Base-by-base conservation (phyloP, 345 rosid genomes). In the Citrus medica region DNA sequence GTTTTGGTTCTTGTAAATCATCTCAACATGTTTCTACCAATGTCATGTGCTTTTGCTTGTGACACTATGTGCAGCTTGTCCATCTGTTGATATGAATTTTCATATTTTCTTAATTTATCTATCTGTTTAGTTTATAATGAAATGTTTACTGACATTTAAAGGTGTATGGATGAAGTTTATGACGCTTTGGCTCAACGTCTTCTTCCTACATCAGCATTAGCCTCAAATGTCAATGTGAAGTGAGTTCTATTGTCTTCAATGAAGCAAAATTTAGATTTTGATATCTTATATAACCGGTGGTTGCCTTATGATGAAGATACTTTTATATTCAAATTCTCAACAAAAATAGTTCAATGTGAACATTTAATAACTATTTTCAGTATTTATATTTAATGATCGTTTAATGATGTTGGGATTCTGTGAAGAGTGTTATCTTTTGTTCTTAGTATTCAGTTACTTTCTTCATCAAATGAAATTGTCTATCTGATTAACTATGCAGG, bases 81-180 rank as follows among this genome's bases (percentile, higher is more conserved):
- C 66, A 4, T 37, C 9, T 40, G 37, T 53, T n/a, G 56, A 30
- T 46, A 13, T 46, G 51, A 46, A 16, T 46, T 46, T 42, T 24
- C 37, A 53, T 79, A 5, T 53, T 27, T 58, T 67, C 17, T 27
- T 48, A 2, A 51, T 21, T 19, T 35, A 30, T 30, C n/a, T 63
- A 2, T 79, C 19, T 22, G 6, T 42, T 32, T 46, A 55, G 25
- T 61, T 74, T 69, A 38, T 61, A 28, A 33, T 76, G 21, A 21
- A 24, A 63, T 46, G 24, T 73, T n/a, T 33, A 56, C 28, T 35
- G 33, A 17, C 32, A 3, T 69, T 75, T 68, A 72, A 84, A 94
- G 99, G 67, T 83, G 85, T 78, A 94, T 96, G 98, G 88, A 90
- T 81, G 97, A 94, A 81, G 84, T 91, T 59, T 96, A 87, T 84